These are phyloP conservation scores for Nicotiana tomentosiformis DNA, from an alignment of 257 asterid genomes.

Conservation along the genomic window DNA sequence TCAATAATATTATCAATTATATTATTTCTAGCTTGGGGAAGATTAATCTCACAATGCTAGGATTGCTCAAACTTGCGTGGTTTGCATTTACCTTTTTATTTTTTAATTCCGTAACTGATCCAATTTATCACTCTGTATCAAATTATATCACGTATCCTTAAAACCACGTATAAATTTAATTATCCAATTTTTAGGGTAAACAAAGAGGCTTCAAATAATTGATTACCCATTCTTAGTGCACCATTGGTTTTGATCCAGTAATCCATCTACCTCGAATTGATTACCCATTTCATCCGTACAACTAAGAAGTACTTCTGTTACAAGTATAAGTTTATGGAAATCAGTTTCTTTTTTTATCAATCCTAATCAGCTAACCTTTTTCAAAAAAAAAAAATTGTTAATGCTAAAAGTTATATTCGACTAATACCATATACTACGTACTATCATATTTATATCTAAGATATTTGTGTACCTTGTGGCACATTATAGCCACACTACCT, in stretches of 20 bases:
- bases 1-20: too few species aligned
- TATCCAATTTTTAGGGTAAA: too few species aligned
- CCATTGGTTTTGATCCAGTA: conserved; percentile 12
- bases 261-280: neutral
- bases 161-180: too few species aligned
- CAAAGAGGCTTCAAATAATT: too few species aligned
- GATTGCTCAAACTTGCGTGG: too few species aligned
- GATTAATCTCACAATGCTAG: too few species aligned
- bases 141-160: too few species aligned
- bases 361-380: conserved; percentile 16
- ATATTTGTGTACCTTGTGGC: conserved; percentile 35
- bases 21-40: too few species aligned
- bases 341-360: neutral
- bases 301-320: conserved; percentile 27
- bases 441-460: neutral
- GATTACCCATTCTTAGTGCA: neutral
- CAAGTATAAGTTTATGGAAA: neutral
- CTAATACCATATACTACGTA: neutral
- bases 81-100: too few species aligned
- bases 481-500: too few species aligned
- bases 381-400: neutral
- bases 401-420: neutral
- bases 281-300: conserved; percentile 21
- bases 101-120: too few species aligned
- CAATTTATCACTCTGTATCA: too few species aligned